Conservation (phyloP, 2,329 filamentous ascomycete species). For the Bipolaris bicolor region DNA sequence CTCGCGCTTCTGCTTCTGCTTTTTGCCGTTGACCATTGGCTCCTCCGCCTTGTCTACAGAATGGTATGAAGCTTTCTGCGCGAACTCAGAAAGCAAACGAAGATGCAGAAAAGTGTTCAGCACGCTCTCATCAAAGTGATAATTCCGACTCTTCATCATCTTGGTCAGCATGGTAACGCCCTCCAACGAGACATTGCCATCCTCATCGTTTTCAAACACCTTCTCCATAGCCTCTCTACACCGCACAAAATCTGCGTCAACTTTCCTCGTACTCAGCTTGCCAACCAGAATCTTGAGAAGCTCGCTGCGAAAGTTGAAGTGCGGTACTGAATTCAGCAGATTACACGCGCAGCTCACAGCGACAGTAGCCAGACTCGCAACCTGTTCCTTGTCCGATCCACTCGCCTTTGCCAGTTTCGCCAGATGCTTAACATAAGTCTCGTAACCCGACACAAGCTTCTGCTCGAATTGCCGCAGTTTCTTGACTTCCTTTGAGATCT, state of each 20-base stretch:
- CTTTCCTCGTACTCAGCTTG: slow-evolving; percentile 74
- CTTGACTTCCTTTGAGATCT: slow-evolving; percentile 90
- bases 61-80: slow-evolving; percentile 80
- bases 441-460: slow-evolving; percentile 82
- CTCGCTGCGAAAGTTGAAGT: slow-evolving; percentile 95
- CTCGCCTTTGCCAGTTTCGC: slow-evolving; percentile 67
- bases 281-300: slow-evolving; percentile 85
- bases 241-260: slow-evolving; percentile 77
- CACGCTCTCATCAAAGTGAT: slow-evolving; percentile 80
- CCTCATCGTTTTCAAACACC: slow-evolving; percentile 85
- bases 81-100: slow-evolving; percentile 85
- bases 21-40: slow-evolving; percentile 58
- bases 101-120: slow-evolving; percentile 91
- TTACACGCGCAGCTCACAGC: slow-evolving; percentile 87
- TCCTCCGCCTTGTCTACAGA: slow-evolving; percentile 68
- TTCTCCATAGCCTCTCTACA: slow-evolving; percentile 80
- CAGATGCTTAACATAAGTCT: slow-evolving; percentile 80
- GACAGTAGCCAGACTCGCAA: slow-evolving; percentile 66
- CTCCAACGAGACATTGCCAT: slow-evolving; percentile 86
- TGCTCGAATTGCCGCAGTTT: slow-evolving; percentile 85
- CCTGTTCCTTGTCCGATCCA: slow-evolving; percentile 50
- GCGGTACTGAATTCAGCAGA: slow-evolving; percentile 80
- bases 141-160: slow-evolving; percentile 92
- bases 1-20: slow-evolving; percentile 75
- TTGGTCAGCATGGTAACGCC: slow-evolving; percentile 83